A percentile compares a stretch with the other conserved stretches of the same genome.
These are phyloP conservation scores for Botrytis tulipae DNA, from an alignment of 2,329 filamentous ascomycete species.

Conservation along the genomic window DNA sequence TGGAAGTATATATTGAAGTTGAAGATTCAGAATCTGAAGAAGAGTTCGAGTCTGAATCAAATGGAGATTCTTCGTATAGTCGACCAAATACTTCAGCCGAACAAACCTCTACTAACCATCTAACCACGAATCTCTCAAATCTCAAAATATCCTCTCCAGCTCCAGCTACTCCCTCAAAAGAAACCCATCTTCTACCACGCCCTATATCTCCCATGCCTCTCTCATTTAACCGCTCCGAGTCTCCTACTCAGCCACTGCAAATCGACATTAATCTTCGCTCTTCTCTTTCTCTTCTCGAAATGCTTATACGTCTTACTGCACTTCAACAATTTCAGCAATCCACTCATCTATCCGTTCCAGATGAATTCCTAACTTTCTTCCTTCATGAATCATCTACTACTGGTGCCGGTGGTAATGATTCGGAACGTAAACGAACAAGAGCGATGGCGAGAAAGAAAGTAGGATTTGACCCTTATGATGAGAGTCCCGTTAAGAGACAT, in stretches of 20 bases:
- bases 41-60: slow-evolving; percentile 38
- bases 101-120: slow-evolving; percentile 16
- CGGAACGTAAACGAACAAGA: slow-evolving; percentile 58
- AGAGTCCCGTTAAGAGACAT: slow-evolving; percentile 60
- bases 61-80: slow-evolving; percentile 32
- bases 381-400: slow-evolving; percentile 65
- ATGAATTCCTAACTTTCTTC: slow-evolving; percentile 74
- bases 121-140: slow-evolving; percentile 27
- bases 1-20: slow-evolving; percentile 67
- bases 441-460: slow-evolving; percentile 60
- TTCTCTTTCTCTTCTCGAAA: slow-evolving; percentile 69
- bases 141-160: slow-evolving; percentile 33
- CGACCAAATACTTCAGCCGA: slow-evolving; percentile 28
- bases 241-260: slow-evolving; percentile 28
- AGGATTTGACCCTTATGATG: slow-evolving; percentile 71
- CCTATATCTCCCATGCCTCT: slow-evolving; percentile 15
- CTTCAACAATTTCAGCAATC: slow-evolving; percentile 74
- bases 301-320: slow-evolving; percentile 67
- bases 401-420: slow-evolving; percentile 60
- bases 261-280: slow-evolving; percentile 56
- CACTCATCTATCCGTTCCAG: slow-evolving; percentile 67
- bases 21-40: slow-evolving; percentile 52
- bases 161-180: slow-evolving; percentile 25
- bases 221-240: slow-evolving; percentile 3
- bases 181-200: slow-evolving; percentile 17